Percentiles rank a stretch among this genome's conserved stretches.
Conservation (phyloP, 345 rosid species). For the Mangifera indica region DNA sequence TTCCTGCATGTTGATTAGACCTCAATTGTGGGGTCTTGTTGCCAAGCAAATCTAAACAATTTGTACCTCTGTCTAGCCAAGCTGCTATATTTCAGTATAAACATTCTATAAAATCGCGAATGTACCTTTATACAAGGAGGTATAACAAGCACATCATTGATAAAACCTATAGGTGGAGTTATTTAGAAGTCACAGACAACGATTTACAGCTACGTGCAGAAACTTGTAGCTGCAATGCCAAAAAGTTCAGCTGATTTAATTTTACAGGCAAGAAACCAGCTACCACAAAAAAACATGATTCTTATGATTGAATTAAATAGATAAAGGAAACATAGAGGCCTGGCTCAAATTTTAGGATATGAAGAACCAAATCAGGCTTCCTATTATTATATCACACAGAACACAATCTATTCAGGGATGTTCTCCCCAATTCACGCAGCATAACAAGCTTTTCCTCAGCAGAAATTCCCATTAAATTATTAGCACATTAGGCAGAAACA, state of each 20-base stretch:
- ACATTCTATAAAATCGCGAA: background rate
- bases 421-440: background rate
- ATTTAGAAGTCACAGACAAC: background rate
- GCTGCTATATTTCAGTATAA: slow-evolving; percentile 18
- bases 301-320: background rate
- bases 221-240: background rate
- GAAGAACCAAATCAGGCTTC: background rate
- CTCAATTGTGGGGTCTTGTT: slow-evolving; percentile 79
- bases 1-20: too few relatives aligned
- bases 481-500: background rate
- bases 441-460: background rate
- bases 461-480: background rate
- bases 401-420: background rate
- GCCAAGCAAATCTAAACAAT: slow-evolving; percentile 77
- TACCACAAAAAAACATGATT: background rate
- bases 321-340: background rate
- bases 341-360: background rate
- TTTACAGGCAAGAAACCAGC: background rate
- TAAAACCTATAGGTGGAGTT: background rate
- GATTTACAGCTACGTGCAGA: background rate
- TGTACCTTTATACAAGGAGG: background rate
- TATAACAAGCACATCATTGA: background rate
- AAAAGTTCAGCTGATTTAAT: background rate
- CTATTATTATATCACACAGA: background rate
- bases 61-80: slow-evolving; percentile 70